Evolutionary conservation across 208 protist species (phyloP), one percentile per base, ranked within the genome.

Genomic region (Trypanosoma grayi): DNA sequence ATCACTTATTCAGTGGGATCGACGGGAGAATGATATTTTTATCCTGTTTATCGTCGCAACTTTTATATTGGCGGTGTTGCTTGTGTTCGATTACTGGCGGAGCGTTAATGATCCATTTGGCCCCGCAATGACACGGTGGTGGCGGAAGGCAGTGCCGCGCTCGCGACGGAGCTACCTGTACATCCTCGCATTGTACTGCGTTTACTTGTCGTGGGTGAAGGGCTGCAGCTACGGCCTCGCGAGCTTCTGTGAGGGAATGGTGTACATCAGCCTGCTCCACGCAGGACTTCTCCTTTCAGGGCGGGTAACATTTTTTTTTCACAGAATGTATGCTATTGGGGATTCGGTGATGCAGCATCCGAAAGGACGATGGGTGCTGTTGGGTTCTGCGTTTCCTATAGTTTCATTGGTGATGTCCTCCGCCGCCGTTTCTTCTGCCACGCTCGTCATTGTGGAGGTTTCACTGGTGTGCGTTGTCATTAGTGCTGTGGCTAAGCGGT

Each of bases 211-310:
- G n/a, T 44, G 47, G 46, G 4, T 13, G 10, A 41, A 37, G 24
- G 64, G 40, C 11, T 46, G 22, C 18, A 51, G 22, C 9, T 16
- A 39, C 31, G 66, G 58, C 3, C 14, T 64, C 34, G 46, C 45
- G 4, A 40, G 50, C 22, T 72, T 72, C 48, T 66, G 40, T 51
- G 66, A 66, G 34, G 66, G 66, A 40, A 56, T 72, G 54, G 14
- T 72, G n/a, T 72, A 64, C 33, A 28, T 66, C 34, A 56, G 14
- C 22, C n/a, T 40, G n/a, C 27, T 53, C 25, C 58, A 72, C 28
- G 46, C 66, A n/a, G 34, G 43, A n/a, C 2, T 66, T 4, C 28
- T 56, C 13, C 20, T 55, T 13, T 1, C 58, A 14, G 50, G 13
- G n/a, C 22, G 39, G 7, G 10, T 59, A 10, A 66, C 58, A 13